Conservation (phyloP, 768 basidiomycete genomes). For the Termitomyces sp. region DNA sequence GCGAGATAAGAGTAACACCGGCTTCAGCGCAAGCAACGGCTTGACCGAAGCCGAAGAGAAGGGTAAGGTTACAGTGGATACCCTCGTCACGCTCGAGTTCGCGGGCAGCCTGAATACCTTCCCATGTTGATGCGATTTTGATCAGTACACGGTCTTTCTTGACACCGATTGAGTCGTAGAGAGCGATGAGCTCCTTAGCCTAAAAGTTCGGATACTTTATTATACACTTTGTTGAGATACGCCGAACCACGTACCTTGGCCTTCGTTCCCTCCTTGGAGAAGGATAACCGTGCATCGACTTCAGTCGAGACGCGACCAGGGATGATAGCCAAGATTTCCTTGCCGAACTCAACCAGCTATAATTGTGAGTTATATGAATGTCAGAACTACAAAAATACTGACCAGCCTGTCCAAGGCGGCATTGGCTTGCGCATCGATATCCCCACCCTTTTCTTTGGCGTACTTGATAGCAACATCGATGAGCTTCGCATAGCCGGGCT, state of each 20-base stretch:
- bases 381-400: constrained; percentile 23
- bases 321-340: constrained; percentile 91
- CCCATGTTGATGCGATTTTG: constrained; percentile 99
- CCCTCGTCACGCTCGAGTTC: constrained; percentile 89
- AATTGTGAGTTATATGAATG: neutral
- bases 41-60: constrained; percentile 97
- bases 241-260: constrained; percentile 52
- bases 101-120: constrained; percentile 98
- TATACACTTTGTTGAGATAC: neutral
- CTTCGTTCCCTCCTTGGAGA: constrained; percentile 91
- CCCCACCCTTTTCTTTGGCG: constrained; percentile 79
- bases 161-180: constrained; percentile 94
- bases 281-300: constrained; percentile 96
- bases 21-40: constrained; percentile 99
- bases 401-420: constrained; percentile 89
- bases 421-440: constrained; percentile 70
- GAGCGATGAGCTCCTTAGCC: constrained; percentile 85
- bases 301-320: constrained; percentile 99
- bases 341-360: constrained; percentile 96
- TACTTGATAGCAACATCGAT: constrained; percentile 72
- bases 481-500: constrained; percentile 75
- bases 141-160: constrained; percentile 92
- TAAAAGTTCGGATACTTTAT: constrained; percentile 16
- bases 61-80: constrained; percentile 99
- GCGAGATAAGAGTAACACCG: constrained; percentile 96